These are phyloP conservation scores for Turritis glabra DNA, from an alignment of 345 rosid species.

Conservation along the genomic window DNA sequence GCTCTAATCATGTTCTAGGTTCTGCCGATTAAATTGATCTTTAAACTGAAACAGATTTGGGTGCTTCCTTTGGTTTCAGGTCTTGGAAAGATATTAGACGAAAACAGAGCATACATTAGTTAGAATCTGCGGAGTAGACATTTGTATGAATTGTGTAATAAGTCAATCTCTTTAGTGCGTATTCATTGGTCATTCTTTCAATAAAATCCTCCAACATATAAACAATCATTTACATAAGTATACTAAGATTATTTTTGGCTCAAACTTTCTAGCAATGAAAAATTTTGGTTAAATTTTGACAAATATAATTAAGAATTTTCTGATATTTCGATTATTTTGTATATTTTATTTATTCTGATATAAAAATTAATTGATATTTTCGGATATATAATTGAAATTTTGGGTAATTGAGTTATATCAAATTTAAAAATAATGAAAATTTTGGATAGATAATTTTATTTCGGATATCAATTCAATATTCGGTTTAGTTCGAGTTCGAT, in stretches of 20 bases:
- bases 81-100: slow-evolving; percentile 12
- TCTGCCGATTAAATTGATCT: background rate
- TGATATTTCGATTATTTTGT: too few species aligned
- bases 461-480: too few species aligned
- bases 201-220: background rate
- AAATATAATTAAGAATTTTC: too few species aligned
- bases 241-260: background rate
- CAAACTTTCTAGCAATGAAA: background rate
- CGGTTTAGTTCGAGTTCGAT: too few species aligned
- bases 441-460: too few species aligned
- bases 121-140: slow-evolving; percentile 6
- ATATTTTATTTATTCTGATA: too few species aligned
- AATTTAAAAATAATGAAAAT: too few species aligned
- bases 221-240: background rate
- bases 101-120: slow-evolving; percentile 1
- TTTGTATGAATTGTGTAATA: slow-evolving; percentile 23
- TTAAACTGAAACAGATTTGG: background rate
- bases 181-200: slow-evolving; percentile 19
- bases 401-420: too few species aligned
- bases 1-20: background rate
- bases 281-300: too few species aligned
- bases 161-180: slow-evolving; percentile 14
- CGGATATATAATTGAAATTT: too few species aligned
- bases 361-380: too few species aligned
- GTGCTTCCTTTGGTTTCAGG: slow-evolving; percentile 26